Base-by-base conservation (phyloP, 2,329 filamentous ascomycete species). In the Ophiocordyceps australis region DNA sequence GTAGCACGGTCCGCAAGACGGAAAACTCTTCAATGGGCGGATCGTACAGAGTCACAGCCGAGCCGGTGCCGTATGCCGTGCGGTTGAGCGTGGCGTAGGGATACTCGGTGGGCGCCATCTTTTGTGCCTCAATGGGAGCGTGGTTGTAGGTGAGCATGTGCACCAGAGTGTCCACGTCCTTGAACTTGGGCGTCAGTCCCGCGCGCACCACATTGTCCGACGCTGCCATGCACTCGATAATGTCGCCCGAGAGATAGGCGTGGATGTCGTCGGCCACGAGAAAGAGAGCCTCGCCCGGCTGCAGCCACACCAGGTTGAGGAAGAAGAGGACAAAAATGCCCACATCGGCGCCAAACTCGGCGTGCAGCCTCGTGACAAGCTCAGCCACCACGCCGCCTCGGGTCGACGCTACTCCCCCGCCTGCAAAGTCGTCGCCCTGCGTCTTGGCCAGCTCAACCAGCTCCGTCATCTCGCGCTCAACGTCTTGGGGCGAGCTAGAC, bases 181-280 rank as follows among this genome's bases (percentile, higher is more conserved):
- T 94, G 65, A 93, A 98, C 49, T 98, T 98, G 29, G 89, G 89
- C 0, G 89, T 98, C 52, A 98, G 89, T 22, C 89, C 89, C 0
- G 89, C 89, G 29, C 89, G 82, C 26, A 98, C 85, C 19, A 98
- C 89, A 38, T 98, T 98, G 63, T 98, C 89, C n/a, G 81, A 92
- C 7, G 82, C 77, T 0, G 89, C 89, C 89, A 98, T 98, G 60
- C 89, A 98, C 54, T 98, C 89, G 47, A 98, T 83, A 38, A 98
- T 93, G 44, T 98, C 86, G 31, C 81, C 81, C 3, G 75, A 81
- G 22, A 91, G 55, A 50, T 98, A 98, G 25, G 89, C 89, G 49
- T 98, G 89, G 40, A 95, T 95, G 43, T 95, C 89, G 43, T 98
- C 86, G 6, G 89, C 89, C 41, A 82, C 81, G 19, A 98, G 64